Base-by-base conservation (phyloP, 441 rosid species). In the Gossypium lobatum region DNA sequence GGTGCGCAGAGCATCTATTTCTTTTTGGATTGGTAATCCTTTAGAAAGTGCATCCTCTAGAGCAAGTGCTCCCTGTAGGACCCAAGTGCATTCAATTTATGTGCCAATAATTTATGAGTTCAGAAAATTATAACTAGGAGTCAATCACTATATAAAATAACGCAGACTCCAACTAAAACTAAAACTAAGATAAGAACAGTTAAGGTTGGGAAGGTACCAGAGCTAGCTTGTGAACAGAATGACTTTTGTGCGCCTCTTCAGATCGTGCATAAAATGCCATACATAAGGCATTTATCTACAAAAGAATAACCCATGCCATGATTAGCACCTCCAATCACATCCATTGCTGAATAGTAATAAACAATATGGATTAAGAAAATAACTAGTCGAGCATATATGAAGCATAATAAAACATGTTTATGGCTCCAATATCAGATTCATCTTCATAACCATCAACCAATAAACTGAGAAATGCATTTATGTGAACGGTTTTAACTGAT, bases 221-320 rank as follows among this genome's bases (percentile, higher is more conserved):
- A 71, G 98, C 93, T 77, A 96, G 97, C 89, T 89, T 93, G 85
- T 93, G 97, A 85, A 88, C 91, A 77, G 92, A 93, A 85, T 93
- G 93, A 82, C 88, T 92, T 81, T 88, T 89, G 52, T 93, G 95
- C 70, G 97, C 92, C 83, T 92, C 98, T 85, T 93, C 97, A 69
- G 97, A 93, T 75, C 95, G 90, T 2, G 97, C 98, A 81, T 88
- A 93, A 84, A 96, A 96, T 75, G 99, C 98, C 97, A 91, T 87
- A 83, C 92, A 85, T 79, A 96, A 79, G 46, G 97, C 97, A 73
- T 91, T 87, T 83, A 96, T 89, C 98, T 96, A 77, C 79, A 79
- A 71, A 84, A 75, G 75, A 11, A 78, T 2, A 77, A 72, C 14
- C 61, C 58, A 61, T 42, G 59, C 8, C 59, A 62, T 64, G 52